A percentile compares a stretch with the other conserved stretches of the same genome.
These are phyloP conservation scores for Leptographium procerum DNA, from an alignment of 2,329 filamentous ascomycete species.

Conservation along the genomic window DNA sequence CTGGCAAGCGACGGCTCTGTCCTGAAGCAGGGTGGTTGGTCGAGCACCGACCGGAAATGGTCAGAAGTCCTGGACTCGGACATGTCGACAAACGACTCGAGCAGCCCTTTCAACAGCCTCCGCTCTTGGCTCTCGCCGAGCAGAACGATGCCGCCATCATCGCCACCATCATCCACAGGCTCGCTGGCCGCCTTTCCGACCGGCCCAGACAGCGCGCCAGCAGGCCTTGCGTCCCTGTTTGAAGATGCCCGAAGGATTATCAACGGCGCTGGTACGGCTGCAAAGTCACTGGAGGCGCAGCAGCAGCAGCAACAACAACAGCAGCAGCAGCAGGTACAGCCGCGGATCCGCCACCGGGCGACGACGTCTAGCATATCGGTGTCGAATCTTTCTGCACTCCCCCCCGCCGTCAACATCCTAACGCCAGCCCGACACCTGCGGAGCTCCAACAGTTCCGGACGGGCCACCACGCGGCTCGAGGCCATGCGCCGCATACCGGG, in stretches of 20 bases:
- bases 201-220: background rate
- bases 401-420: slow-evolving; percentile 55
- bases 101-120: slow-evolving; percentile 12
- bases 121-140: slow-evolving; percentile 12
- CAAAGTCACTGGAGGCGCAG: background rate
- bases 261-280: background rate
- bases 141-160: slow-evolving; percentile 3
- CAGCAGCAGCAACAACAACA: background rate
- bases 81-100: slow-evolving; percentile 10
- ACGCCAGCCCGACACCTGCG: slow-evolving; percentile 20
- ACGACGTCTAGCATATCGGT: slow-evolving; percentile 37
- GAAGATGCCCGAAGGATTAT: slow-evolving; percentile 6
- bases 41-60: slow-evolving; percentile 3
- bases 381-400: slow-evolving; percentile 49
- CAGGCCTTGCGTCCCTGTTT: slow-evolving; percentile 8
- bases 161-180: slow-evolving; percentile 9
- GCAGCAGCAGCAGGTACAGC: slow-evolving; percentile 11
- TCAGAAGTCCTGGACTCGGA: slow-evolving; percentile 6
- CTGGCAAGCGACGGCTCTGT: slow-evolving; percentile 7
- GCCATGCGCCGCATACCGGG: slow-evolving; percentile 43
- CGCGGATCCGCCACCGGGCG: slow-evolving; percentile 39
- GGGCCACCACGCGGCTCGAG: slow-evolving; percentile 27
- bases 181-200: background rate
- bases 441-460: slow-evolving; percentile 6
- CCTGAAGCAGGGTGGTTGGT: slow-evolving; percentile 3